Evolutionary conservation across 106 monocot species (phyloP).

Genomic region (Chionographis japonica): DNA sequence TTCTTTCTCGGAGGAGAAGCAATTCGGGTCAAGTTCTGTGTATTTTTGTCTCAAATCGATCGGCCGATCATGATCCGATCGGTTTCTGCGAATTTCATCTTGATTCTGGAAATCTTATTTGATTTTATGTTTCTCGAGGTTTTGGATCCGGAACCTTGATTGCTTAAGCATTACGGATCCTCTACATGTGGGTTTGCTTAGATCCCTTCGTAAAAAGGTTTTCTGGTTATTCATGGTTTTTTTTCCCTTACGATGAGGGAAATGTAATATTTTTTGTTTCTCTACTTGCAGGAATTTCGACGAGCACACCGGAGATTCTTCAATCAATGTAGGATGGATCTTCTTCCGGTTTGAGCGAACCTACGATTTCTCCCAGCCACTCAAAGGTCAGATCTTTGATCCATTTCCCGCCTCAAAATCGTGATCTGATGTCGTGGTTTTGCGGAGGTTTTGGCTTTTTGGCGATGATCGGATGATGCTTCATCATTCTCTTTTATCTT

Average conservation of each 20-base stretch:
- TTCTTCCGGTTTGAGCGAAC: too few species aligned
- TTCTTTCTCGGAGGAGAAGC: too few species aligned
- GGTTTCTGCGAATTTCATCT: not conserved
- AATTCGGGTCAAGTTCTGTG: not conserved
- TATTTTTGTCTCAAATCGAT: not conserved
- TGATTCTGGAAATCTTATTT: not conserved
- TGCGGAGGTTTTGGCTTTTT: conserved; percentile 13
- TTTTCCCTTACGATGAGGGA: not conserved
- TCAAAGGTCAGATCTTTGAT: conserved; percentile 3
- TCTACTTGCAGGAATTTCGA: not conserved
- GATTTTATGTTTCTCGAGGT: not conserved
- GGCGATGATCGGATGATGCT: not conserved
- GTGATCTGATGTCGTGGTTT: conserved; percentile 3
- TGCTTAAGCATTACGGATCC: conserved; percentile 7
- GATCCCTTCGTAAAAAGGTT: not conserved
- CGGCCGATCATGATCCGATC: not conserved
- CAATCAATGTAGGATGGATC: not conserved
- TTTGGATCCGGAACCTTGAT: conserved; percentile 6
- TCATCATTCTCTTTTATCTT: not conserved
- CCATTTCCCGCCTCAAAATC: not conserved
- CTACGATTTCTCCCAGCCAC: not conserved
- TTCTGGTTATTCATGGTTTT: not conserved
- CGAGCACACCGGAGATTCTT: not conserved
- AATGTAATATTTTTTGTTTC: not conserved
- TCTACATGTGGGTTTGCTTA: not conserved